Percentiles rank a stretch among this genome's conserved stretches.
These are phyloP conservation scores for Luvunga scandens DNA, from an alignment of 345 rosid species.

Conservation along the genomic window DNA sequence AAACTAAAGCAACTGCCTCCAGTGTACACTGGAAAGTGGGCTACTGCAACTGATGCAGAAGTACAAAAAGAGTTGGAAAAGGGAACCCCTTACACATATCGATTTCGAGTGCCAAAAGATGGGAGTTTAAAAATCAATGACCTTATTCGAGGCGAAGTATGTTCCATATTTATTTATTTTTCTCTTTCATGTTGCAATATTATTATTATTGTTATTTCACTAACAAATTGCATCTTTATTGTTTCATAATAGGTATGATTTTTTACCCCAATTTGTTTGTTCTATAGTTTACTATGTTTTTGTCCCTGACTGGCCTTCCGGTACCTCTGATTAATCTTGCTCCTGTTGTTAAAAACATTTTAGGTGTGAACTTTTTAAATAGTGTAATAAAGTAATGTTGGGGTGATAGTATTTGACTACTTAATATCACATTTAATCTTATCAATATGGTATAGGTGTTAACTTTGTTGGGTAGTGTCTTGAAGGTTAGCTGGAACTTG, in stretches of 20 bases:
- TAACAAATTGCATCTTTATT: neutral
- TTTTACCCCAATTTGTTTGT: neutral
- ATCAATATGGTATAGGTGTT: slow-evolving; percentile 20
- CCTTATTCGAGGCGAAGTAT: slow-evolving; percentile 88
- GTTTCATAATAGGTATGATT: neutral
- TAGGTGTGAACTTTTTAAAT: too few species aligned
- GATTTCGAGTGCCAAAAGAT: slow-evolving; percentile 79
- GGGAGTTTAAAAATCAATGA: slow-evolving; percentile 79
- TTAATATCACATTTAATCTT: neutral
- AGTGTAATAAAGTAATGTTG: neutral
- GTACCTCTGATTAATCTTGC: neutral
- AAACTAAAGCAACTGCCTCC: slow-evolving; percentile 78
- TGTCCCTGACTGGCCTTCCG: neutral
- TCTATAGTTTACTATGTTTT: neutral
- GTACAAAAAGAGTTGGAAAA: slow-evolving; percentile 70
- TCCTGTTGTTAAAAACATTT: neutral
- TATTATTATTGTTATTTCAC: neutral
- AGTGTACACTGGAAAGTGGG: slow-evolving; percentile 85
- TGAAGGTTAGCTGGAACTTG: slow-evolving; percentile 94
- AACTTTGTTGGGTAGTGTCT: slow-evolving; percentile 54
- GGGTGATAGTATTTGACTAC: neutral
- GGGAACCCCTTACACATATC: slow-evolving; percentile 76
- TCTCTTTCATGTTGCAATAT: neutral
- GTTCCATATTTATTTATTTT: slow-evolving; percentile 19
- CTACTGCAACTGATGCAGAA: slow-evolving; percentile 63